Base-by-base conservation (phyloP, 2,329 filamentous ascomycete species). In the Neophaeococcomyces mojaviensis region DNA sequence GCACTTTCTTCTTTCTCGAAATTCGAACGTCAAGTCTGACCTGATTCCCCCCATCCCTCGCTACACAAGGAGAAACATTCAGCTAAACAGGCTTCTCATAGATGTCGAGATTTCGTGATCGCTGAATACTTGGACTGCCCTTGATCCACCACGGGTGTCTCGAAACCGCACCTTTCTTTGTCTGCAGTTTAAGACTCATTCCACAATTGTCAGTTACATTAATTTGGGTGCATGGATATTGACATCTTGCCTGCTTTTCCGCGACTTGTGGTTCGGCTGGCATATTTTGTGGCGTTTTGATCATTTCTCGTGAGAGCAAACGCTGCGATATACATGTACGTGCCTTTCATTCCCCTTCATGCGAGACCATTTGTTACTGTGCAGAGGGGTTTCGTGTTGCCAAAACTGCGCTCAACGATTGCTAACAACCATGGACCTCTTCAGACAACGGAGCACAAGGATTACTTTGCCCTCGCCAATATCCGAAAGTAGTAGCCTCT, bases 391-490 rank as follows among this genome's bases (percentile, higher is more conserved):
- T 6, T 35, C 13, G 33, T 35, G 33, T 7, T 35, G 26, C 30
- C 30, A 36, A 19, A 24, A 36, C 26, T 35, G 4, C 7, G 18
- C 8, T 8, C 22, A 22, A 6, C 32, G 26, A 22, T 37, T 36
- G 18, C 31, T 44, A 41, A 41, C 39, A 32, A 30, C 8, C 26
- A 44, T 44, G 41, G 41, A 35, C 36, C 31, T 15, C 6, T 44
- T 44, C 19, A 37, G 41, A 36, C 16, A 31, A 22, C 16, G 32
- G 19, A 37, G 31, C 33, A 18, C 22, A n/a, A 18, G n/a, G 9
- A 16, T 31, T 32, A 19, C 19, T 28, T 10, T 41, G 19, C 39
- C 39, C n/a, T 41, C 39, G 19, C 41, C 41, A 16, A 13, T 16
- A 5, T 28, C 33, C 41, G 20, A 44, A 36, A 19, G 24, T 16